Conservation (phyloP, 805 yeast genomes). For the Saccharomycopsis amapae region DNA sequence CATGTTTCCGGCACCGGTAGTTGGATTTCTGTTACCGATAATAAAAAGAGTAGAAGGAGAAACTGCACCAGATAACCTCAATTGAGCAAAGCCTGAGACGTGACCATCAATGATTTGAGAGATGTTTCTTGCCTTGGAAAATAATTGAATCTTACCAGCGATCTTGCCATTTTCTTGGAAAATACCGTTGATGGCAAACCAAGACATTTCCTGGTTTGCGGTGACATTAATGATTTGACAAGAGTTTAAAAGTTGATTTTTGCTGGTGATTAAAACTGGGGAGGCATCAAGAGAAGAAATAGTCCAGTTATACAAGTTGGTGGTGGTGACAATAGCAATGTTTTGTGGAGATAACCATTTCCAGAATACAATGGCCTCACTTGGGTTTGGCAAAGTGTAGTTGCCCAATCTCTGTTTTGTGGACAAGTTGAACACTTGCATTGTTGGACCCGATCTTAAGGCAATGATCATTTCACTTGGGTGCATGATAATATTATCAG, state of each 20-base stretch:
- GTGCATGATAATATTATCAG: slow-evolving; percentile 96
- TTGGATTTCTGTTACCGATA: slow-evolving; percentile 82
- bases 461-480: slow-evolving; percentile 86
- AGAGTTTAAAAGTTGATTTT: slow-evolving; percentile 72
- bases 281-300: slow-evolving; percentile 67
- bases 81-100: slow-evolving; percentile 80
- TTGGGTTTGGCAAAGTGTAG: slow-evolving; percentile 73
- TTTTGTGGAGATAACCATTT: slow-evolving; percentile 73
- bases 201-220: slow-evolving; percentile 68
- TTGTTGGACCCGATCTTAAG: slow-evolving; percentile 92
- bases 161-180: slow-evolving; percentile 90
- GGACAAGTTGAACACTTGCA: slow-evolving; percentile 88
- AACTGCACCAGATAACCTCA: slow-evolving; percentile 67
- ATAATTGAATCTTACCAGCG: slow-evolving; percentile 94
- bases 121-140: slow-evolving; percentile 77
- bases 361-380: slow-evolving; percentile 69
- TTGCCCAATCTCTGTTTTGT: slow-evolving; percentile 86
- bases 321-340: slow-evolving; percentile 79
- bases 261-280: slow-evolving; percentile 75
- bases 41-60: slow-evolving; percentile 81
- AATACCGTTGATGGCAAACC: slow-evolving; percentile 96
- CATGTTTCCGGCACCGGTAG: slow-evolving; percentile 69
- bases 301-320: slow-evolving; percentile 72
- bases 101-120: slow-evolving; percentile 98
- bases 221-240: slow-evolving; percentile 89